Conservation (phyloP, 1,139 yeast genomes). For the Candida buenavistaensis region DNA sequence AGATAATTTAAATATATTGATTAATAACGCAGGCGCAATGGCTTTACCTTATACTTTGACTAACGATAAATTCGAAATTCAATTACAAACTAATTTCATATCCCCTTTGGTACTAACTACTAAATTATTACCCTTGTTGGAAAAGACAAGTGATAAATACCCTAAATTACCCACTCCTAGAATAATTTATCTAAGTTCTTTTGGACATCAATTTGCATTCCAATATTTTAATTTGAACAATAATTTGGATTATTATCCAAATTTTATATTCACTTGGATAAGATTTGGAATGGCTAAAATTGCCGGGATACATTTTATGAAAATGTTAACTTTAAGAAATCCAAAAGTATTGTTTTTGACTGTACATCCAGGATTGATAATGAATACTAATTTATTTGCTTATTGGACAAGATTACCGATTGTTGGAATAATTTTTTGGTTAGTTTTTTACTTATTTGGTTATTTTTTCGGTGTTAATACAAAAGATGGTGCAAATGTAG, state of each 20-base stretch:
- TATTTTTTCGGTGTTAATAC: conserved; percentile 66
- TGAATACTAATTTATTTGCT: conserved; percentile 72
- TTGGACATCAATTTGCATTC: conserved; percentile 64
- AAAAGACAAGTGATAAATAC: conserved; percentile 28
- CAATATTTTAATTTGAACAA: conserved; percentile 50
- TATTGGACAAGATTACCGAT: conserved; percentile 80
- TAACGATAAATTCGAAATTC: conserved; percentile 74
- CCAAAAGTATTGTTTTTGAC: conserved; percentile 66
- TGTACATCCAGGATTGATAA: conserved; percentile 85
- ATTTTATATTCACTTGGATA: conserved; percentile 71
- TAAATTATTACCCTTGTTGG: conserved; percentile 56
- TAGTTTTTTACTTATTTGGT: conserved; percentile 66
- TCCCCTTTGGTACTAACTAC: conserved; percentile 74
- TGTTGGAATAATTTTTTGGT: conserved; percentile 70
- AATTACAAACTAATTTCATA: conserved; percentile 75
- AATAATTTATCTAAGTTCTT: conserved; percentile 66
- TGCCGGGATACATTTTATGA: conserved; percentile 74
- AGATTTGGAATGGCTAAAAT: conserved; percentile 81
- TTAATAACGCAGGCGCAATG: conserved; percentile 84
- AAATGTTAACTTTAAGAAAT: conserved; percentile 62
- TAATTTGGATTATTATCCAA: conserved; percentile 61
- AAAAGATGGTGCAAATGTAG: conserved; percentile 71
- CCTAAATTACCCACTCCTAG: conserved; percentile 45
- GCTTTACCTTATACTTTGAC: conserved; percentile 69
- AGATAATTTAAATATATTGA: conserved; percentile 55